A percentile compares a stretch with the other conserved stretches of the same genome.
phyloP scores from a whole-genome alignment of 352 stramenopile genomes.

The Elongisporangium undulatum region DNA sequence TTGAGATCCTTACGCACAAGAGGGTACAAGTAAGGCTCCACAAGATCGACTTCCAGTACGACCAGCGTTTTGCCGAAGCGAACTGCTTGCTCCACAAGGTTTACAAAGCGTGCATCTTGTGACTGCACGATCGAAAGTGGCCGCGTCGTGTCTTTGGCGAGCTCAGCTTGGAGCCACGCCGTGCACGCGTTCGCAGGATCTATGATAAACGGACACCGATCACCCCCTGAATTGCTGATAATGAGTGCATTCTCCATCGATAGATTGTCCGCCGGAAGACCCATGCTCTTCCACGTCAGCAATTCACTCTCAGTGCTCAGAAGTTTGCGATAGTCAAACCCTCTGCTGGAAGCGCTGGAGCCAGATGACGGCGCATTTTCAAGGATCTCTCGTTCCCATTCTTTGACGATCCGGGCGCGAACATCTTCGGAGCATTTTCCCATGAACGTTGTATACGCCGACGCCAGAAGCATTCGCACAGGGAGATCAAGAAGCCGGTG shows the following conservation, averaged over 20 bases:
- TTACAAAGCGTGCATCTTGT: conserved; percentile 87
- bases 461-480: conserved; percentile 88
- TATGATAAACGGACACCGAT: conserved; percentile 93
- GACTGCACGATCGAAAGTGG: conserved; percentile 86
- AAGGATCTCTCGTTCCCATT: conserved; percentile 76
- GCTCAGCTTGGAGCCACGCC: conserved; percentile 87
- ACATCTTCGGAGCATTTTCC: conserved; percentile 88
- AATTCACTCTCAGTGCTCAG: conserved; percentile 91
- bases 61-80: conserved; percentile 96
- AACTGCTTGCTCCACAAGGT: conserved; percentile 91
- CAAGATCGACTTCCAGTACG: conserved; percentile 88
- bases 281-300: conserved; percentile 92
- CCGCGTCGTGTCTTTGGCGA: conserved; percentile 79
- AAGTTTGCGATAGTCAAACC: conserved; percentile 85
- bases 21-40: conserved; percentile 93
- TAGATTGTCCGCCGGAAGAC: conserved; percentile 89
- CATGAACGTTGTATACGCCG: conserved; percentile 93
- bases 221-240: conserved; percentile 63
- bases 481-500: conserved; percentile 76
- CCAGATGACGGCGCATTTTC: conserved; percentile 16
- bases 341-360: conserved; percentile 17
- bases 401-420: conserved; percentile 62
- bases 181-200: conserved; percentile 89
- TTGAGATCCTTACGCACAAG: conserved; percentile 88
- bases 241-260: conserved; percentile 95